Evolutionary conservation across 2,329 filamentous ascomycete species (phyloP), one percentile per base, ranked within the genome.

Genomic region (Nemania abortiva): DNA sequence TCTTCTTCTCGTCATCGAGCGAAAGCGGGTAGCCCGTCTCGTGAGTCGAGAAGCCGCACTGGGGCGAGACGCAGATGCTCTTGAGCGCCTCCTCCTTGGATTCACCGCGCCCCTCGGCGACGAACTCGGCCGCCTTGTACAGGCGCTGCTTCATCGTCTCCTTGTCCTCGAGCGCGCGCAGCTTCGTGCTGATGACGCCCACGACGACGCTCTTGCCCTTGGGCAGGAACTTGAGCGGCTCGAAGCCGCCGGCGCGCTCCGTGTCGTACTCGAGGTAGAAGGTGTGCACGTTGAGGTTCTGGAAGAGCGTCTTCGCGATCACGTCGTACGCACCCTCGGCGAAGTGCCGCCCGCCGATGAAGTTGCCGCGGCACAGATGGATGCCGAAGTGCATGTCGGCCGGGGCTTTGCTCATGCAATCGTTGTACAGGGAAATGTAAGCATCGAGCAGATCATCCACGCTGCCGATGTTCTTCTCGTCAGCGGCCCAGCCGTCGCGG

Each of bases 391-490:
- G 91, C 84, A 94, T 88, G 77, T 94, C 91, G 1, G 84, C 78
- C 0, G 91, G 91, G 0, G 88, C 82, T 74, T 87, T 86, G 74
- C 84, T 82, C 76, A 93, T 85, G 75, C 86, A 88, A 79, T 92
- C 89, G 78, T 94, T 94, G 84, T 94, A 94, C 72, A 93, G 88
- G 70, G 86, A 84, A 78, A 95, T 91, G 81, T 95, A 95, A 31
- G 90, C 88, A 74, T 93, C 90, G 24, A 95, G 87, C 53, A 93
- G 88, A 73, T 90, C 89, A 56, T 92, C 91, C 6, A 91, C 87
- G 1, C 87, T 87, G 78, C 89, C 88, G 62, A 87, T 87, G 77
- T 94, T 93, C 74, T 89, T 85, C 56, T 85, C 81, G 77, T 94
- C 92, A 15, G 86, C 86, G 63, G 87, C 87, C 88, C 90, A 93